Conservation (phyloP, 2,329 filamentous ascomycete species). For the Macrophomina phaseolina region DNA sequence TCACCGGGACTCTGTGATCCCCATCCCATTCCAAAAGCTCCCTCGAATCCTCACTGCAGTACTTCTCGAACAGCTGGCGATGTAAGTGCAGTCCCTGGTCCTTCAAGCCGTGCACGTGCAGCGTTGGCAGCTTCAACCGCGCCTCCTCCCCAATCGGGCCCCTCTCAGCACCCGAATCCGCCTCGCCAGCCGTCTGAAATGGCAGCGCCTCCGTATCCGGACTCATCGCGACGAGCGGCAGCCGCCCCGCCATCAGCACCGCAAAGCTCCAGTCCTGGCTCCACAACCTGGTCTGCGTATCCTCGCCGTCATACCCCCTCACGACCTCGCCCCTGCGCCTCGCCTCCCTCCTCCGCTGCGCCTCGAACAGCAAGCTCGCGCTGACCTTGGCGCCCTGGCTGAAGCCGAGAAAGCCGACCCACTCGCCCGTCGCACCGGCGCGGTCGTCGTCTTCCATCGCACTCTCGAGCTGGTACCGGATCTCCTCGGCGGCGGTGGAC, state of each 20-base stretch:
- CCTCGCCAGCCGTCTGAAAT: conserved; percentile 52
- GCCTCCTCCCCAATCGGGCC: conserved; percentile 43
- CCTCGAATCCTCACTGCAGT: conserved; percentile 62
- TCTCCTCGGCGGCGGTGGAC: conserved; percentile 53
- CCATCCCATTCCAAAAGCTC: conserved; percentile 75
- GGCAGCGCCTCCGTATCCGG: conserved; percentile 2
- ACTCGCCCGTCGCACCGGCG: conserved; percentile 48
- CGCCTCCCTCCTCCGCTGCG: conserved; percentile 60
- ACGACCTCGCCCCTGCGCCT: conserved; percentile 34
- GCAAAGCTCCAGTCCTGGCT: conserved; percentile 62
- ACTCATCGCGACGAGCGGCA: conserved; percentile 62
- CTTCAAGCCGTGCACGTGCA: conserved; percentile 70
- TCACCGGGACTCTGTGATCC: conserved; percentile 72
- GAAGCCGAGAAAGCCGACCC: conserved; percentile 59
- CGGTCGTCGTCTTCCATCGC: conserved; percentile 54
- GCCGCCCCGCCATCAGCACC: conserved; percentile 66
- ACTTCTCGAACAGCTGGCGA: conserved; percentile 61
- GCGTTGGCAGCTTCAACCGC: conserved; percentile 63
- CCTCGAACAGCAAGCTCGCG: conserved; percentile 56
- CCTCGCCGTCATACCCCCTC: conserved; percentile 27
- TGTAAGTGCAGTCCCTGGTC: conserved; percentile 67
- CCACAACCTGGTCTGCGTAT: conserved; percentile 34
- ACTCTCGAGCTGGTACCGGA: conserved; percentile 51
- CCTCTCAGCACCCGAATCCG: conserved; percentile 38
- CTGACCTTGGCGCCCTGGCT: conserved; percentile 57